phyloP scores from a whole-genome alignment of 352 stramenopile genomes.

The Phytophthora gonapodyides region DNA sequence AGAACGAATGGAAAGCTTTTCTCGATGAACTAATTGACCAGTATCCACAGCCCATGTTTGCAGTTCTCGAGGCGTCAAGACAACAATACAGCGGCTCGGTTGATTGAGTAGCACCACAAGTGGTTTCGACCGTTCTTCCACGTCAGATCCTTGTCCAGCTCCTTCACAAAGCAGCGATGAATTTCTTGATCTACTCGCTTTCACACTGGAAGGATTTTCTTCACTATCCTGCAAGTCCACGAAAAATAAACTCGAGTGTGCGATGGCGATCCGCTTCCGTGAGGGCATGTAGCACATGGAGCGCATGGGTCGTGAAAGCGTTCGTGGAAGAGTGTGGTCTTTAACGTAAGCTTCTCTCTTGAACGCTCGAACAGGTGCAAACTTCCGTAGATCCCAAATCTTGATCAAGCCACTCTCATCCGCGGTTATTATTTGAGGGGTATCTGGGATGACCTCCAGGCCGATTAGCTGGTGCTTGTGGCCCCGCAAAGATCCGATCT shows the following conservation, averaged over 20 bases:
- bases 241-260: constrained; percentile 61
- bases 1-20: constrained; percentile 20
- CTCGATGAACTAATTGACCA: constrained; percentile 27
- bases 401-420: constrained; percentile 54
- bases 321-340: constrained; percentile 20
- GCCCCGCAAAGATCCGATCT: constrained; percentile 50
- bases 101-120: constrained; percentile 38
- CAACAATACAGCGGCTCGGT: constrained; percentile 36
- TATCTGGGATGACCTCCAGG: constrained; percentile 48
- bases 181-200: too few relatives aligned
- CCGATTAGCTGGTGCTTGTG: constrained; percentile 57
- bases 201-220: not conserved
- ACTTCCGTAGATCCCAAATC: constrained; percentile 52
- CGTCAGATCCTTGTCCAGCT: not conserved
- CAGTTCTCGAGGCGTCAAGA: constrained; percentile 37
- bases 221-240: constrained; percentile 36
- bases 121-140: constrained; percentile 41
- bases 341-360: constrained; percentile 39
- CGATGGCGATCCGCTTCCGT: constrained; percentile 47
- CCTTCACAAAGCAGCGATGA: not conserved
- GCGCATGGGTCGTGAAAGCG: constrained; percentile 31
- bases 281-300: constrained; percentile 53
- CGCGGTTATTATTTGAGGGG: constrained; percentile 55
- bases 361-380: constrained; percentile 40
- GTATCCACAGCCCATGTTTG: constrained; percentile 35